A percentile compares a stretch with the other conserved stretches of the same genome.
These are phyloP conservation scores for Pittosporum tobira DNA, from an alignment of 129 eudicot species.

Conservation along the genomic window DNA sequence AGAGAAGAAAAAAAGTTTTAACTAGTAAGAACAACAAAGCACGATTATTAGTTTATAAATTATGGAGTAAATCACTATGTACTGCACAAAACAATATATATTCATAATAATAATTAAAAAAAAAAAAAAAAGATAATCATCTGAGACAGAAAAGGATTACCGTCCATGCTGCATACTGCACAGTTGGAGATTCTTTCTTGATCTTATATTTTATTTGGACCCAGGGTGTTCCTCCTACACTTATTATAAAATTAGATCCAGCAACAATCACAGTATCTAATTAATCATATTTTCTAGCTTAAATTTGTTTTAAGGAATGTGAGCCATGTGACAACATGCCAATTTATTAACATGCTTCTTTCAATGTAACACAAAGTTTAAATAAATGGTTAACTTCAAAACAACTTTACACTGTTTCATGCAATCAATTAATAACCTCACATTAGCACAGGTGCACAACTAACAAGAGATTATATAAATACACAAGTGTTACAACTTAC, in stretches of 20 bases:
- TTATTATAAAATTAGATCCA: slow-evolving; percentile 1
- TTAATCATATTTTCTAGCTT: neutral
- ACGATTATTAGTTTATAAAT: neutral
- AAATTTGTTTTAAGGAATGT: too few relatives aligned
- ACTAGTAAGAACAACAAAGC: neutral
- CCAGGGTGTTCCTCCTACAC: slow-evolving; percentile 73
- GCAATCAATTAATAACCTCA: too few relatives aligned
- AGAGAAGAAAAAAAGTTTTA: neutral
- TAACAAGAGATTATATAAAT: neutral
- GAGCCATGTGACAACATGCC: too few relatives aligned
- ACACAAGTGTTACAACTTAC: neutral
- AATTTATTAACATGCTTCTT: neutral
- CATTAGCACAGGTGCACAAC: too few relatives aligned
- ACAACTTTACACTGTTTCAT: too few relatives aligned
- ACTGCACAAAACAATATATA: too few relatives aligned
- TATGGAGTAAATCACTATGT: neutral
- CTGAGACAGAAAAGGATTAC: slow-evolving; percentile 27
- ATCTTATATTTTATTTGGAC: slow-evolving; percentile 66
- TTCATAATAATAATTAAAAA: too few relatives aligned
- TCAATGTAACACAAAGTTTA: neutral
- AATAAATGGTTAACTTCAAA: too few relatives aligned
- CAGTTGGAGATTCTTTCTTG: slow-evolving; percentile 76
- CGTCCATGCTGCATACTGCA: slow-evolving; percentile 89
- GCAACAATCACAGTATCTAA: neutral
- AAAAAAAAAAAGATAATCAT: neutral